These are phyloP conservation scores for Penstemon eatonii DNA, from an alignment of 257 asterid genomes.

Conservation along the genomic window DNA sequence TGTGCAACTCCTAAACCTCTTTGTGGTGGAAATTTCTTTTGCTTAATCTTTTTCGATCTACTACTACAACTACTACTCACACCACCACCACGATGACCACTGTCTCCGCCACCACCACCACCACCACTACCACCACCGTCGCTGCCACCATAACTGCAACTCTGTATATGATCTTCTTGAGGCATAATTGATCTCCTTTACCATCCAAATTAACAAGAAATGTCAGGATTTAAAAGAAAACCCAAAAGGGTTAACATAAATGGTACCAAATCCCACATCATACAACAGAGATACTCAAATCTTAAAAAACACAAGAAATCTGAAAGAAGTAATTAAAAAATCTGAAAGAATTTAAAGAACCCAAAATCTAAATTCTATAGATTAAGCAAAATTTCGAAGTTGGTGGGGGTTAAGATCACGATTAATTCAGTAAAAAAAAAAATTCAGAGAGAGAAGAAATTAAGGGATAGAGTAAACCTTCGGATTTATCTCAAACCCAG, in stretches of 20 bases:
- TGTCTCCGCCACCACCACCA: slow-evolving; percentile 7
- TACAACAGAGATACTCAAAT: slow-evolving; percentile 42
- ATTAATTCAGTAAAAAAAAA: slow-evolving; percentile 43
- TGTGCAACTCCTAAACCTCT: slow-evolving; percentile 97
- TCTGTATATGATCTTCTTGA: slow-evolving; percentile 53
- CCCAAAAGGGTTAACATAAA: slow-evolving; percentile 28
- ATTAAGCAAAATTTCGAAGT: slow-evolving; percentile 27
- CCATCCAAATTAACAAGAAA: slow-evolving; percentile 46
- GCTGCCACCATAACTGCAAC: slow-evolving; percentile 28
- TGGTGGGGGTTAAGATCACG: slow-evolving; percentile 17
- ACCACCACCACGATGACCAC: not conserved
- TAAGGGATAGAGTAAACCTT: slow-evolving; percentile 29
- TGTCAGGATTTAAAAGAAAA: slow-evolving; percentile 38
- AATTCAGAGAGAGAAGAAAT: not conserved
- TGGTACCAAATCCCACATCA: slow-evolving; percentile 44
- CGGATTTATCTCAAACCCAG: slow-evolving; percentile 54
- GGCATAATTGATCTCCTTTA: slow-evolving; percentile 44
- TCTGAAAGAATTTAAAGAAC: slow-evolving; percentile 32
- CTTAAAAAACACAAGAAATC: slow-evolving; percentile 36
- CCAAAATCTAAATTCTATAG: slow-evolving; percentile 37
- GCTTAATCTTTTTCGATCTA: slow-evolving; percentile 58
- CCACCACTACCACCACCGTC: no score
- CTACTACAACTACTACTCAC: slow-evolving; percentile 16
- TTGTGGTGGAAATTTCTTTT: slow-evolving; percentile 67
- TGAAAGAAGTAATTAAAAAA: not conserved